Conservation (phyloP, 805 yeast species). For the Ogataea degrootiae region DNA sequence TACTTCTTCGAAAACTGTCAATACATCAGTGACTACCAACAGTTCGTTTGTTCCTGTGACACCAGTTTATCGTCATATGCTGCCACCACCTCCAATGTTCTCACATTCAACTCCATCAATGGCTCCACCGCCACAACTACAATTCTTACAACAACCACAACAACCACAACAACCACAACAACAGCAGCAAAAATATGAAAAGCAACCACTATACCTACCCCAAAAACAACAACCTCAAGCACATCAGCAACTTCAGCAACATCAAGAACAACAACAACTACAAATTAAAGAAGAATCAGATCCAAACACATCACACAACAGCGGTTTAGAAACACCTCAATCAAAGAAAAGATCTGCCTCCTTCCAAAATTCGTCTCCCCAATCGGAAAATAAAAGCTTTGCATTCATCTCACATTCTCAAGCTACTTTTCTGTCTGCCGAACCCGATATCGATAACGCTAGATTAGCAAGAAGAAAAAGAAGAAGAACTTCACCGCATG, state of each 20-base stretch:
- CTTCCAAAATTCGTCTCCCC: slow-evolving; percentile 10
- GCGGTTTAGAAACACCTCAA: not conserved
- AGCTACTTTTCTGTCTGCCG: slow-evolving; percentile 76
- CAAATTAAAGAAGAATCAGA: not conserved
- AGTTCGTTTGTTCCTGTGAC: slow-evolving; percentile 17
- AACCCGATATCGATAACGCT: slow-evolving; percentile 84
- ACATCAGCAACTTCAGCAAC: not conserved
- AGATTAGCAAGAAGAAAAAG: slow-evolving; percentile 90
- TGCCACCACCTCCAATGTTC: slow-evolving; percentile 20
- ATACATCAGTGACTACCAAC: slow-evolving; percentile 6
- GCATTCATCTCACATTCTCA: slow-evolving; percentile 95
- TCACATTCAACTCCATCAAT: slow-evolving; percentile 17
- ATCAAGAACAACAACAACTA: not conserved
- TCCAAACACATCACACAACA: not conserved
- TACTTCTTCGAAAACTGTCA: not conserved
- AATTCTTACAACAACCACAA: not conserved
- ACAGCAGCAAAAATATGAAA: not conserved
- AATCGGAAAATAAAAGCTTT: slow-evolving; percentile 38
- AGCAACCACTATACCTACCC: not conserved
- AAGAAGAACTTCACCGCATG: slow-evolving; percentile 89
- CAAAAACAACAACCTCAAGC: not conserved
- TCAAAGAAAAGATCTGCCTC: slow-evolving; percentile 8
- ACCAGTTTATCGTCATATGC: slow-evolving; percentile 14
- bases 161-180: not conserved
- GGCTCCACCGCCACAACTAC: slow-evolving; percentile 9